Conservation (phyloP, 805 yeast species). For the Suhomyces vadensis region DNA sequence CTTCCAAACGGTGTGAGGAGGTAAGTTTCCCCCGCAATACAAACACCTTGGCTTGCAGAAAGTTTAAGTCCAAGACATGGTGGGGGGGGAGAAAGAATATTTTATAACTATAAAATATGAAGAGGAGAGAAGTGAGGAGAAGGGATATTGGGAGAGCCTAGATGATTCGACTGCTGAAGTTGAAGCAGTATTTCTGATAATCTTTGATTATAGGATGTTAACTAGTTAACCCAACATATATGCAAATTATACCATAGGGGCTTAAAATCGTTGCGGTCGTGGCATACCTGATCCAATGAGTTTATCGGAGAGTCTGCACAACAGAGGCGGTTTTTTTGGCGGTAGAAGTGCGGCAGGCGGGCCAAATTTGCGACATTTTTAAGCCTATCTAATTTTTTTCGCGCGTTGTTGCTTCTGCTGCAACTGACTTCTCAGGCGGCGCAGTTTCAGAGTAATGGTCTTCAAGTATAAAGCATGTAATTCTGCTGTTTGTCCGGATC, state of each 20-base stretch:
- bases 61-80: too few species aligned
- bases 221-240: too few species aligned
- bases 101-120: too few species aligned
- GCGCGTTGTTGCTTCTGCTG: conserved; percentile 5
- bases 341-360: conserved; percentile 2
- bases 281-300: not conserved
- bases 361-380: not conserved
- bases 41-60: too few species aligned
- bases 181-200: too few species aligned
- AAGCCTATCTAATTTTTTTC: not conserved
- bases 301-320: not conserved
- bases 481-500: not conserved
- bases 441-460: not conserved
- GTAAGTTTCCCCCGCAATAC: not conserved
- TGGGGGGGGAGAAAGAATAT: too few species aligned
- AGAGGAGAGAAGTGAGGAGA: too few species aligned
- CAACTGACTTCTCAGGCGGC: conserved; percentile 1
- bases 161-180: too few species aligned
- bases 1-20: not conserved
- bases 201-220: too few species aligned
- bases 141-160: too few species aligned
- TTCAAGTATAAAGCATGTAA: not conserved
- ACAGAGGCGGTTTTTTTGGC: not conserved
- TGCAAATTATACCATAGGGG: too few species aligned
- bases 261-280: not conserved